Conservation (phyloP, 2,329 filamentous ascomycete species). For the Exophiala mesophila region DNA sequence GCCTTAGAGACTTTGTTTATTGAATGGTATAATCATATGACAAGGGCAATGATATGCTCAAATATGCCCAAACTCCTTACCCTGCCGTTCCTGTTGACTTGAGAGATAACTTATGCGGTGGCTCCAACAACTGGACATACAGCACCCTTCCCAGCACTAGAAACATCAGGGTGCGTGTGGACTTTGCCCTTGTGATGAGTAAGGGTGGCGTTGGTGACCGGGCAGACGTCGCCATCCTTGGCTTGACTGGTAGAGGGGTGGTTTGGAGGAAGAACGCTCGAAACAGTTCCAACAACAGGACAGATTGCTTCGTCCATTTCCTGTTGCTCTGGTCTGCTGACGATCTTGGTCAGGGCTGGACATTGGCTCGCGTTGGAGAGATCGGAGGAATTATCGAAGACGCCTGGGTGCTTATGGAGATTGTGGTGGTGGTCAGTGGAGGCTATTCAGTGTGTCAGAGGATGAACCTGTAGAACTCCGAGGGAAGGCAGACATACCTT, state of each 20-base stretch:
- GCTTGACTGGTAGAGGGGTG: constrained; percentile 22
- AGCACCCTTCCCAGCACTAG: constrained; percentile 15
- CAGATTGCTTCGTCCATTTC: constrained; percentile 27
- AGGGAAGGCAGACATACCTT: too few species aligned
- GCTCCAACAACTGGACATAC: constrained; percentile 22
- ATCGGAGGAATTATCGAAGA: constrained; percentile 15
- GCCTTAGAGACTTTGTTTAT: too few species aligned
- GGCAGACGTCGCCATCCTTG: constrained; percentile 22
- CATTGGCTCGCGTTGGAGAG: constrained; percentile 22
- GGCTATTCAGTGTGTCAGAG: too few species aligned
- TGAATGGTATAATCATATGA: too few species aligned
- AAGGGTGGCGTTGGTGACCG: constrained; percentile 24
- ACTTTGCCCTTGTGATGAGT: constrained; percentile 23
- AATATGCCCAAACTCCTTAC: too few species aligned
- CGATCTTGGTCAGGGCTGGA: constrained; percentile 24
- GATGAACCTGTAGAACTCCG: too few species aligned
- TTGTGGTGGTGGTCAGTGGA: constrained; percentile 27
- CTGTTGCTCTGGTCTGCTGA: constrained; percentile 22
- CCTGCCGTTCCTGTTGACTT: too few species aligned
- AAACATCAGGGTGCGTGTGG: constrained; percentile 20
- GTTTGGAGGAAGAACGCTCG: constrained; percentile 24
- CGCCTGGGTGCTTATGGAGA: constrained; percentile 23
- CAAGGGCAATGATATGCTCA: too few species aligned
- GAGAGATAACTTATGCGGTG: neutral
- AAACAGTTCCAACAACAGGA: constrained; percentile 25